phyloP scores from a whole-genome alignment of 495 filamentous ascomycete species.

The Hypoxylon fragiforme region DNA sequence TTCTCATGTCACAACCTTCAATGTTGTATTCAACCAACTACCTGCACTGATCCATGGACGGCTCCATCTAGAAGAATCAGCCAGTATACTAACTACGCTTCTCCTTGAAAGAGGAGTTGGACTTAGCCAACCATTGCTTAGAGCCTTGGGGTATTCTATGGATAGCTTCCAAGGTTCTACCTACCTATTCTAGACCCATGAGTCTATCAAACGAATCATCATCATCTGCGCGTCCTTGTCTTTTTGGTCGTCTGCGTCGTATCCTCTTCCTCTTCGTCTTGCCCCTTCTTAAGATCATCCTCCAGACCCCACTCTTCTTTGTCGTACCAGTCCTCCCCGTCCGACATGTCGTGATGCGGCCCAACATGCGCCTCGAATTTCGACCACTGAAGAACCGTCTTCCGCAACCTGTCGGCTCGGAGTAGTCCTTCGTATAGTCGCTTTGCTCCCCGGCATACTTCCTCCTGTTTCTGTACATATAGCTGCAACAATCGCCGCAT shows the following conservation, averaged over 20 bases:
- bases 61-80: no score
- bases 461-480: constrained; percentile 95
- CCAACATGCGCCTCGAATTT: constrained; percentile 90
- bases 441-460: constrained; percentile 80
- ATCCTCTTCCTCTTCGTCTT: constrained; percentile 88
- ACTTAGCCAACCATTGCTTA: constrained; percentile 10
- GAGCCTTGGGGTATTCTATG: constrained; percentile 23
- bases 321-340: constrained; percentile 97
- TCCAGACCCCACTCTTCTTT: constrained; percentile 83
- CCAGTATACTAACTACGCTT: no score
- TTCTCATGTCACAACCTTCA: no score
- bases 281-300: constrained; percentile 85
- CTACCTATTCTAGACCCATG: background rate
- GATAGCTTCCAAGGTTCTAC: background rate
- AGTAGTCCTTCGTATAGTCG: constrained; percentile 75
- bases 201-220: background rate
- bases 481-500: constrained; percentile 79
- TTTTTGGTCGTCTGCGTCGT: constrained; percentile 72
- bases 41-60: no score
- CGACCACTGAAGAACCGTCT: constrained; percentile 76
- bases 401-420: constrained; percentile 74
- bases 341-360: constrained; percentile 68
- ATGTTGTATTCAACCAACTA: constrained; percentile 12
- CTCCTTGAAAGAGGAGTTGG: constrained; percentile 8
- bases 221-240: constrained; percentile 63